These are phyloP conservation scores for Fusarium anguioides DNA, from an alignment of 2,329 filamentous ascomycete species.

Conservation along the genomic window DNA sequence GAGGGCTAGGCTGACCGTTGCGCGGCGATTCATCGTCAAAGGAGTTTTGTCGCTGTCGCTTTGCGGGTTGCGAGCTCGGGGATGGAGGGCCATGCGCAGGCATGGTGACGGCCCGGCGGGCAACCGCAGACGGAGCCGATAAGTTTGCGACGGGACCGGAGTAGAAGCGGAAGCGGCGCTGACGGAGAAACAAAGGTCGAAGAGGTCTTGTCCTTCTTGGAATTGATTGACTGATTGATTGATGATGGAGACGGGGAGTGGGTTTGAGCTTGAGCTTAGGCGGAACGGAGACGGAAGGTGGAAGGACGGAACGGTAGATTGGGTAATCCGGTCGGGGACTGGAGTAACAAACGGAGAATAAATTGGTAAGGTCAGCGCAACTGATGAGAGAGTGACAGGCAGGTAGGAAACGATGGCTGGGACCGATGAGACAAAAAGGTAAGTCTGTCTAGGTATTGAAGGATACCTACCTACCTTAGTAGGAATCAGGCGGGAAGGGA, in stretches of 20 bases:
- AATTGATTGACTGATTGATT: constrained; percentile 7
- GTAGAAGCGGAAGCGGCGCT: constrained; percentile 2
- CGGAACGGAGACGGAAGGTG: constrained; percentile 35
- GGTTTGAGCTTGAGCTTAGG: constrained; percentile 18
- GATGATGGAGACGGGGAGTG: constrained; percentile 28
- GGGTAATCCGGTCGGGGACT: constrained; percentile 31
- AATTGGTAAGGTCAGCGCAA: neutral
- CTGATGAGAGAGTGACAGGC: neutral
- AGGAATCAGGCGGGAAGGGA: constrained; percentile 21
- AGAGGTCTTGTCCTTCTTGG: neutral
- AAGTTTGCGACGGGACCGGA: constrained; percentile 25
- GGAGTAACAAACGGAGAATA: constrained; percentile 8
- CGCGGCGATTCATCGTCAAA: constrained; percentile 59
- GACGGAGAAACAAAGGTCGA: constrained; percentile 7
- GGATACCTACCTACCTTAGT: no score
- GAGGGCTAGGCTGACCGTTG: constrained; percentile 45
- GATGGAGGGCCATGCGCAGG: constrained; percentile 63
- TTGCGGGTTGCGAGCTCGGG: constrained; percentile 63
- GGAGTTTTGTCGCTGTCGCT: constrained; percentile 67
- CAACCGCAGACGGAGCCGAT: constrained; percentile 40
- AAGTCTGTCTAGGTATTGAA: constrained; percentile 11
- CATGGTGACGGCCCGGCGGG: constrained; percentile 49
- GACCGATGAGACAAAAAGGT: constrained; percentile 16
- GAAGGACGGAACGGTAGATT: constrained; percentile 31
- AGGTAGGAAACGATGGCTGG: constrained; percentile 8